Base-by-base conservation (phyloP, 2,329 filamentous ascomycete species). In the Stemphylium vesicarium region DNA sequence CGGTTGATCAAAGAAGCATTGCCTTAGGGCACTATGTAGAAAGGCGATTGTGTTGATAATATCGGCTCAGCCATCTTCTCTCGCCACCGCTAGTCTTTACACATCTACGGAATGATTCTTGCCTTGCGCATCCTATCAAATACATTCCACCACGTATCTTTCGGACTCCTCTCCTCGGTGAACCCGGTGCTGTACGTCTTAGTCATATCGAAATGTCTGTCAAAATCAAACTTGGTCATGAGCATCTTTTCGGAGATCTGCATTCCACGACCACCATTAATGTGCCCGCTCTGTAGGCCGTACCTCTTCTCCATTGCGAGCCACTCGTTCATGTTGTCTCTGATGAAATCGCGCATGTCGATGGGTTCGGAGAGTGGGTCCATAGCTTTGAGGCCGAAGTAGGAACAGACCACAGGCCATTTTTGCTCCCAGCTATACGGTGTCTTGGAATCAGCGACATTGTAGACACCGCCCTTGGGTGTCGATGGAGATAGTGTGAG, bases 111-210 rank as follows among this genome's bases (percentile, higher is more conserved):
- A 49, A 79, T 78, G 46, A 79, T 70, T 52, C 70, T 78, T 2
- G 76, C 78, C 50, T 67, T 69, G 63, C 67, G 74, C 76, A 80
- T 80, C 47, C 75, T 65, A 41, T 80, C 79, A 71, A 79, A 81
- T 15, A 78, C 75, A 7, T 53, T 59, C 7, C 77, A 71, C 77
- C 79, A 81, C 1, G 76, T 65, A 44, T 75, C 41, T 33, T 58
- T 58, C 5, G 76, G 74, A n/a, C 57, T 64, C 15, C 75, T 70
- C 65, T 80, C 77, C 63, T 80, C 78, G 2, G 46, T 61, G 60
- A 80, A 77, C n/a, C 78, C 75, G 6, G 70, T 73, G 18, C 64
- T 70, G 62, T 80, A 77, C 64, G 75, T 73, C 66, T 77, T 77
- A 10, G 57, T 74, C 75, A 80, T 78, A 59, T 81, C 77, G 56